A percentile compares a stretch with the other conserved stretches of the same genome.
Conservation (phyloP, 192 early-diverging fungal species). For the Paraglomus occultum region DNA sequence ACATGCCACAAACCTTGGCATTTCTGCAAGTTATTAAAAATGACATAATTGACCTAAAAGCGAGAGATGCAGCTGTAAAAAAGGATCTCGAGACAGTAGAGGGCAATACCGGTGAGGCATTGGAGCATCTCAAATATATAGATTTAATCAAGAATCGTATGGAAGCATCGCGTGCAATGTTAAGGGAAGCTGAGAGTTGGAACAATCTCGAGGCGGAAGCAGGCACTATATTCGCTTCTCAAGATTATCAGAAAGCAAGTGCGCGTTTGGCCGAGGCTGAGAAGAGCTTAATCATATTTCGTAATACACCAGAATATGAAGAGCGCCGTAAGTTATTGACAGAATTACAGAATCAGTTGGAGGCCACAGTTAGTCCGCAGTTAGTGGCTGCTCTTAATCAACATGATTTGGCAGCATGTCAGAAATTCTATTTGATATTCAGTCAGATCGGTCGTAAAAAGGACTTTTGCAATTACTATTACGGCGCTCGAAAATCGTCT, state of each 20-base stretch:
- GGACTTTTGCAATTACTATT: conserved; percentile 62
- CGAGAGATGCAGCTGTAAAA: conserved; percentile 45
- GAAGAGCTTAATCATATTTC: conserved; percentile 54
- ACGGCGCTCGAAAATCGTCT: conserved; percentile 44
- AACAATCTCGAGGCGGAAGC: conserved; percentile 68
- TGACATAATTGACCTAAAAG: conserved; percentile 47
- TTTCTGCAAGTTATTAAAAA: conserved; percentile 60
- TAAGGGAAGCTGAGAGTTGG: conserved; percentile 82
- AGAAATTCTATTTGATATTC: conserved; percentile 54
- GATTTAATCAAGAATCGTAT: conserved; percentile 68
- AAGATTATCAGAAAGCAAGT: conserved; percentile 63
- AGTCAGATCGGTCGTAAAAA: conserved; percentile 53
- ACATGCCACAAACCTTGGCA: conserved; percentile 60
- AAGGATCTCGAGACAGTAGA: conserved; percentile 49
- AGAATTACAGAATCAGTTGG: conserved; percentile 58
- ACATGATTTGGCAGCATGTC: conserved; percentile 56
- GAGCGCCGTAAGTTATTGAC: conserved; percentile 54
- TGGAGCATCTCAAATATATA: conserved; percentile 60
- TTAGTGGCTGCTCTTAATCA: conserved; percentile 53
- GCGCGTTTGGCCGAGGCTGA: conserved; percentile 63
- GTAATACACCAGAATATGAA: conserved; percentile 69
- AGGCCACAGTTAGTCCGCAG: conserved; percentile 48
- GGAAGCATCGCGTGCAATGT: conserved; percentile 55
- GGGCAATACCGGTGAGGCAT: conserved; percentile 39
- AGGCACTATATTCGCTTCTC: conserved; percentile 54